These are phyloP conservation scores for Ajuga chamaepitys DNA, from an alignment of 257 asterid genomes.

Conservation along the genomic window DNA sequence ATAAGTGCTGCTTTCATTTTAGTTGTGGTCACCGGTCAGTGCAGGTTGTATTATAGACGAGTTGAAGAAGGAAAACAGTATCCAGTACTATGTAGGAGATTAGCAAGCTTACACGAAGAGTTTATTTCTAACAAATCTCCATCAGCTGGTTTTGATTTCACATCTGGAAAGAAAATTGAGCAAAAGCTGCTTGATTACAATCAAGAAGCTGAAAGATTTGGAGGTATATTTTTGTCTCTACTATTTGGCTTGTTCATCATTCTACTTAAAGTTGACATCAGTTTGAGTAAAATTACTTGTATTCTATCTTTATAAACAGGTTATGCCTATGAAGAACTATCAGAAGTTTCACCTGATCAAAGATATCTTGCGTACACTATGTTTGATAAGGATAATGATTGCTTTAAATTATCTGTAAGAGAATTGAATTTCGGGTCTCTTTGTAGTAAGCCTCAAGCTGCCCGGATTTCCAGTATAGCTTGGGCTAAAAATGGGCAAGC, in stretches of 20 bases:
- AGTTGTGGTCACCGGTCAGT: constrained; percentile 10
- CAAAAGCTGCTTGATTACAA: constrained; percentile 88
- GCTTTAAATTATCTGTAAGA: constrained; percentile 62
- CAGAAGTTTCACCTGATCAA: constrained; percentile 95
- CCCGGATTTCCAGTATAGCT: constrained; percentile 74
- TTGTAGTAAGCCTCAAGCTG: constrained; percentile 70
- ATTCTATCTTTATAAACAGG: constrained; percentile 35
- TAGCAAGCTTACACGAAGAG: constrained; percentile 74
- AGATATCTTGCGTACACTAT: constrained; percentile 88
- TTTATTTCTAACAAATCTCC: constrained; percentile 80
- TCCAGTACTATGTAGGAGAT: constrained; percentile 78
- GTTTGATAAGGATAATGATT: constrained; percentile 85
- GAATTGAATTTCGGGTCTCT: constrained; percentile 82
- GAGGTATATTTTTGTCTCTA: constrained; percentile 36
- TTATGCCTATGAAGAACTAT: constrained; percentile 80
- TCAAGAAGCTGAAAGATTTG: constrained; percentile 89
- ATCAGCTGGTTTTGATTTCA: constrained; percentile 89
- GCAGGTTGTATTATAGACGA: constrained; percentile 86
- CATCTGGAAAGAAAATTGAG: constrained; percentile 83
- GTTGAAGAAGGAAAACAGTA: constrained; percentile 94
- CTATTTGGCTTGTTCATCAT: not conserved
- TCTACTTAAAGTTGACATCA: not conserved
- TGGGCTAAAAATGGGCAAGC: constrained; percentile 93
- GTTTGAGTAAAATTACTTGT: not conserved
- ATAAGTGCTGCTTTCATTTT: constrained; percentile 7